phyloP scores from a whole-genome alignment of 257 asterid species.

The Penstemon newberryi region DNA sequence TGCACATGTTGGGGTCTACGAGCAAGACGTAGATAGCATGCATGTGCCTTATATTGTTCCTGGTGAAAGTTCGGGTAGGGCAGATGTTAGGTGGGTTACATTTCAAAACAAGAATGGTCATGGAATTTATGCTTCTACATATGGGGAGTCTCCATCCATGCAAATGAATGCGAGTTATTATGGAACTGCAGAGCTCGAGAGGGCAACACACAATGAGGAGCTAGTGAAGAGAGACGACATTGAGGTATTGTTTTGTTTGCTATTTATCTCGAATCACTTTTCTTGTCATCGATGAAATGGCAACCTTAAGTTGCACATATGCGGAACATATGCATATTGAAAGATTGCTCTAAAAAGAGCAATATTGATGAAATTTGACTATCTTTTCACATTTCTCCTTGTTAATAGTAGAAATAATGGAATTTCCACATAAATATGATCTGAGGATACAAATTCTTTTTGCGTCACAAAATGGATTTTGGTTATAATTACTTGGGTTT shows the following conservation, averaged over 20 bases:
- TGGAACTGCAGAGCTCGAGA: constrained; percentile 89
- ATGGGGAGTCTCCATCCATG: constrained; percentile 78
- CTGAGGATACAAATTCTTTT: too few species aligned
- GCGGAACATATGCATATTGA: too few species aligned
- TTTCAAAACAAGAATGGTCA: constrained; percentile 64
- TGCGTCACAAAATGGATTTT: too few species aligned
- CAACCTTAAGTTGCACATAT: background rate
- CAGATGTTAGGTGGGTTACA: constrained; percentile 95
- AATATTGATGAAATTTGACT: too few species aligned
- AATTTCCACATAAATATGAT: too few species aligned
- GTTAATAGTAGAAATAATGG: too few species aligned
- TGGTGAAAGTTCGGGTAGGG: constrained; percentile 74
- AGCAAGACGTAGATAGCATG: constrained; percentile 67
- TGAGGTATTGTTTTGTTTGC: constrained; percentile 53
- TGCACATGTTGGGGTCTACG: constrained; percentile 76
- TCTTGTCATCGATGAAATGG: background rate
- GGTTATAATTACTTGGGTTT: too few species aligned
- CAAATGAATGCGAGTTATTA: constrained; percentile 92
- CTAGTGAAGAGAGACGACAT: constrained; percentile 70
- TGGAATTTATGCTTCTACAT: constrained; percentile 76
- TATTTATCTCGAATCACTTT: background rate
- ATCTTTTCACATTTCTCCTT: too few species aligned
- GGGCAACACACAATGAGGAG: constrained; percentile 68
- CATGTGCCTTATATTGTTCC: constrained; percentile 93
- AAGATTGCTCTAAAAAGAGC: too few species aligned